These are phyloP conservation scores for Gautieria morchelliformis DNA, from an alignment of 768 basidiomycete species.

Conservation along the genomic window DNA sequence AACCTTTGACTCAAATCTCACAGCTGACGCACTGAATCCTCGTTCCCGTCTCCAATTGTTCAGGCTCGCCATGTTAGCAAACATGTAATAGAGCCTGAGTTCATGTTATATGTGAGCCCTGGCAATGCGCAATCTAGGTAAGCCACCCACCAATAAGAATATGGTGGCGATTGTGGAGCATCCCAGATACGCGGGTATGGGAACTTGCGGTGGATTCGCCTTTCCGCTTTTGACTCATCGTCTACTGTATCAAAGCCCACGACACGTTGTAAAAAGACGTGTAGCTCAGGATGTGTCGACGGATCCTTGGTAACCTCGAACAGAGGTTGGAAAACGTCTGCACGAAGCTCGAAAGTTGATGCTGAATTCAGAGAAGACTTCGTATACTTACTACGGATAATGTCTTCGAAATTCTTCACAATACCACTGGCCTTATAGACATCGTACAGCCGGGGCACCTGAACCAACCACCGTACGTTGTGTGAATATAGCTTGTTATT, in stretches of 20 bases:
- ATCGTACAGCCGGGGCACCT: slow-evolving; percentile 89
- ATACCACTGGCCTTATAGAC: slow-evolving; percentile 87
- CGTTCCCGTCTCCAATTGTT: slow-evolving; percentile 85
- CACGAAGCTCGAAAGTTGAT: background rate
- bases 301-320: slow-evolving; percentile 97
- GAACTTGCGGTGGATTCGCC: slow-evolving; percentile 87
- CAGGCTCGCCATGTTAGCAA: slow-evolving; percentile 88
- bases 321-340: slow-evolving; percentile 87
- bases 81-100: slow-evolving; percentile 92
- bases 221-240: slow-evolving; percentile 91
- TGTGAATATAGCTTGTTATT: slow-evolving; percentile 90
- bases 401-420: slow-evolving; percentile 80
- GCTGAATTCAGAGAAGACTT: background rate
- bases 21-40: slow-evolving; percentile 72
- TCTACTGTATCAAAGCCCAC: slow-evolving; percentile 98
- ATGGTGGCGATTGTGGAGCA: slow-evolving; percentile 82
- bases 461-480: slow-evolving; percentile 97
- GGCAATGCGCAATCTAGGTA: background rate
- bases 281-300: slow-evolving; percentile 81
- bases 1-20: background rate
- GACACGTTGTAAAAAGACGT: slow-evolving; percentile 90
- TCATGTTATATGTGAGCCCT: background rate
- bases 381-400: slow-evolving; percentile 66
- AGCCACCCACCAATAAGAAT: slow-evolving; percentile 73
- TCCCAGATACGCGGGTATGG: slow-evolving; percentile 90